Evolutionary conservation across 2,329 filamentous ascomycete species (phyloP), one percentile per base, ranked within the genome.

Genomic region (Penicillium sp.): DNA sequence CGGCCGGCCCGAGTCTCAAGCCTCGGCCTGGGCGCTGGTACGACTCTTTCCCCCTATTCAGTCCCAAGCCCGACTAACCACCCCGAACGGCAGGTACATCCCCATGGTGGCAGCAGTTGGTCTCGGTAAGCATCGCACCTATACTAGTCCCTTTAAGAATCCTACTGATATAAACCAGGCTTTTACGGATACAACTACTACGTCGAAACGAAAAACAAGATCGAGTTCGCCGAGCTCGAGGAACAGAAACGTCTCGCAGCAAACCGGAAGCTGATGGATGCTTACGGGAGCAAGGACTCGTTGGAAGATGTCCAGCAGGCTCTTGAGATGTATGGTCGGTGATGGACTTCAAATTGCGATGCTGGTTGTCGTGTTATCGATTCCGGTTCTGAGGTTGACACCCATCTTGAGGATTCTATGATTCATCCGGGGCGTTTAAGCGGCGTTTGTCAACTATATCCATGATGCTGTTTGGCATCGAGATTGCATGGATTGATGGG

Each of bases 241-340:
- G 69, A 71, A 51, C 58, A 72, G 54, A 59, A 71, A 45, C 58
- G 70, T 2, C 64, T 71, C 1, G 69, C 70, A 24, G 68, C 62
- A 47, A 75, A 76, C 49, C 64, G 65, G 43, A 62, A 68, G 5
- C 57, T 78, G n/a, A 73, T 77, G 70, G 74, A 78, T 33, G 74
- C 76, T 2, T 79, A 78, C 49, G 76, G 76, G 12, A 72, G 73
- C 47, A 73, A 76, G 55, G 70, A 68, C 12, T 76, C 70, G 42
- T 52, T 78, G 43, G 64, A 71, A 23, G 74, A 78, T 61, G 59
- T 79, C n/a, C 66, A 76, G 56, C 66, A 73, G 34, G 76, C 76
- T 15, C 65, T 78, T 62, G 67, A 76, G 31, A 65, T 73, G 26
- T 79, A 78, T 43, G 74, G 53, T 64, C 73, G 71, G 59, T 77